phyloP scores from a whole-genome alignment of 106 monocot genomes.

The Allium sativum region DNA sequence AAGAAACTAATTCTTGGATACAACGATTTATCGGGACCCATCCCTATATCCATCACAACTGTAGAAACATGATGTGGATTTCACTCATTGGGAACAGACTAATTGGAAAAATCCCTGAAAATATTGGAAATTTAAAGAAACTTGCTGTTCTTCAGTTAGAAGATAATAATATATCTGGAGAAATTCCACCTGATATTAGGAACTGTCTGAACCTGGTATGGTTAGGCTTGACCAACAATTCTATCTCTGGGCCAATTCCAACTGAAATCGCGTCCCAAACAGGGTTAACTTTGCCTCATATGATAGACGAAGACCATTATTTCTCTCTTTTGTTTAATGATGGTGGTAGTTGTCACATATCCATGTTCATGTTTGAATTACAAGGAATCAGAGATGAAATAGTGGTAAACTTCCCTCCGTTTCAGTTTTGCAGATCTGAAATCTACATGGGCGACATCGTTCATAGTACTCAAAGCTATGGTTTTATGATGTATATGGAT shows the following conservation, averaged over 20 bases:
- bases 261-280: constrained; percentile 16
- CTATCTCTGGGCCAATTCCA: constrained; percentile 15
- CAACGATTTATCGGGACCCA: constrained; percentile 20
- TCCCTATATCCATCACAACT: constrained; percentile 28
- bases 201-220: constrained; percentile 26
- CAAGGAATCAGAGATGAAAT: constrained; percentile 31
- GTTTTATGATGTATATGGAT: constrained; percentile 46
- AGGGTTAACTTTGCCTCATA: constrained; percentile 17
- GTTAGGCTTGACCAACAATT: constrained; percentile 6
- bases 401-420: constrained; percentile 16
- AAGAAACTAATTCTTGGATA: constrained; percentile 26
- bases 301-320: constrained; percentile 22
- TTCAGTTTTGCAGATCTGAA: constrained; percentile 21
- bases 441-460: constrained; percentile 27
- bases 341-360: constrained; percentile 24
- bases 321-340: constrained; percentile 28
- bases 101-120: constrained; percentile 19
- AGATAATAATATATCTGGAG: constrained; percentile 36
- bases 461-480: constrained; percentile 18
- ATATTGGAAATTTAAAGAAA: constrained; percentile 12
- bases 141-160: constrained; percentile 30
- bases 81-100: constrained; percentile 32
- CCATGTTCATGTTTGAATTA: constrained; percentile 30
- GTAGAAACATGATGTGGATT: constrained; percentile 23
- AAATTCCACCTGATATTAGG: constrained; percentile 32